Evolutionary conservation across 495 filamentous ascomycete species (phyloP), one percentile per base, ranked within the genome.

Genomic region (Tetracladium setigerum): DNA sequence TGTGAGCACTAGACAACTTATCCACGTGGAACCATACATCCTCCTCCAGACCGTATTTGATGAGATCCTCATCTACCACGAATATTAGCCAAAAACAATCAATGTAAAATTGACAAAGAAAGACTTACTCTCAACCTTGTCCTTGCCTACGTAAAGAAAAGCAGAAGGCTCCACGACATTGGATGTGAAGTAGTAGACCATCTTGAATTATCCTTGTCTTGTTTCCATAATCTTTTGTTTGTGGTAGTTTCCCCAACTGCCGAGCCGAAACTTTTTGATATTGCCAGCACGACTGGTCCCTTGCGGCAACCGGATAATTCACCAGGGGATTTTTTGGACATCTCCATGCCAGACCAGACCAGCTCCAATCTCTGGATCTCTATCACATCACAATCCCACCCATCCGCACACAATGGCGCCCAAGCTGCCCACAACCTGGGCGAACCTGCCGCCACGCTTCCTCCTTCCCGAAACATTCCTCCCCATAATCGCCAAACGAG

Each of bases 21-120:
- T 98, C 92, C 59, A 84, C 92, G 71, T 98, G 92, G 69, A 98
- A 98, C 92, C 92, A 98, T 59, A 98, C 82, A 72, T 98, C 92
- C 59, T 92, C 84, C 36, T 96, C 89, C 73, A 86, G 84, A 40
- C 92, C 92, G 64, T 84, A 83, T 55, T 87, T 85, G 56, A 98
- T 97, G 55, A 98, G 68, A 56, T 95, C 89, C 73, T 98, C 94
- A 70, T 97, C 92, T 98, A 62, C 10, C 12, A 12, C 3, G 22
- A 27, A 27, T 27, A 7, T 27, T 7, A 27, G 22, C 7, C 22
- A 27, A 27, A n/a, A 19, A 19, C n/a, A 13, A 15, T 41, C n/a
- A 14, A 10, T 12, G 5, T 9, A 30, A 15, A 19, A 36, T 16
- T 13, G 10, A 15, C 8, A 16, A 12, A 27, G 6, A 52, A 45